Conservation (phyloP, 495 filamentous ascomycete genomes). For the Apodospora peruviana region DNA sequence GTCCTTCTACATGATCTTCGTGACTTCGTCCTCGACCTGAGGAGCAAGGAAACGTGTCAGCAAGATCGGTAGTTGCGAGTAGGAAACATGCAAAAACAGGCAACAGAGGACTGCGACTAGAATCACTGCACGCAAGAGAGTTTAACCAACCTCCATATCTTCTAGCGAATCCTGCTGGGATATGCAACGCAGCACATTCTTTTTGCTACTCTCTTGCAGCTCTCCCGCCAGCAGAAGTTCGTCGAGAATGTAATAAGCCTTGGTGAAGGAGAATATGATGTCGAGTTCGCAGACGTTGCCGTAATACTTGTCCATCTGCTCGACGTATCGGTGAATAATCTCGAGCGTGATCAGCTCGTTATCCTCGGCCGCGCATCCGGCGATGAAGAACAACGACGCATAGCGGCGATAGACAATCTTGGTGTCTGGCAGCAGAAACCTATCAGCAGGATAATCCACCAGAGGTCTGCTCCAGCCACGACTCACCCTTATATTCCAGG, state of each 20-base stretch:
- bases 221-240: constrained; percentile 95
- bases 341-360: constrained; percentile 98
- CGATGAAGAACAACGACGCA: constrained; percentile 98
- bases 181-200: constrained; percentile 93
- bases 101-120: background rate
- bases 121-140: constrained; percentile 7
- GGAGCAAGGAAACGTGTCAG: constrained; percentile 50
- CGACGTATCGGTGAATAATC: constrained; percentile 96
- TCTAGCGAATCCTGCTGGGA: constrained; percentile 90
- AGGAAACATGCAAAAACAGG: background rate
- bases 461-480: background rate
- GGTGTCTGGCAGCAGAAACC: constrained; percentile 58
- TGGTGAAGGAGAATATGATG: constrained; percentile 87
- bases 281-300: constrained; percentile 99
- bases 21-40: constrained; percentile 95
- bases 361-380: constrained; percentile 87
- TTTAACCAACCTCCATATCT: constrained; percentile 87
- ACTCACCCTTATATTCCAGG: constrained; percentile 91
- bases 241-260: constrained; percentile 98
- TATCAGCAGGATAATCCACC: constrained; percentile 8
- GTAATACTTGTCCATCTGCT: constrained; percentile 99
- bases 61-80: constrained; percentile 24
- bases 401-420: constrained; percentile 99
- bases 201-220: constrained; percentile 98
- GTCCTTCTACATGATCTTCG: constrained; percentile 79